Percentiles rank a stretch among this genome's conserved stretches.
These are phyloP conservation scores for Geosmithia putterillii DNA, from an alignment of 2,329 filamentous ascomycete genomes.

Conservation along the genomic window DNA sequence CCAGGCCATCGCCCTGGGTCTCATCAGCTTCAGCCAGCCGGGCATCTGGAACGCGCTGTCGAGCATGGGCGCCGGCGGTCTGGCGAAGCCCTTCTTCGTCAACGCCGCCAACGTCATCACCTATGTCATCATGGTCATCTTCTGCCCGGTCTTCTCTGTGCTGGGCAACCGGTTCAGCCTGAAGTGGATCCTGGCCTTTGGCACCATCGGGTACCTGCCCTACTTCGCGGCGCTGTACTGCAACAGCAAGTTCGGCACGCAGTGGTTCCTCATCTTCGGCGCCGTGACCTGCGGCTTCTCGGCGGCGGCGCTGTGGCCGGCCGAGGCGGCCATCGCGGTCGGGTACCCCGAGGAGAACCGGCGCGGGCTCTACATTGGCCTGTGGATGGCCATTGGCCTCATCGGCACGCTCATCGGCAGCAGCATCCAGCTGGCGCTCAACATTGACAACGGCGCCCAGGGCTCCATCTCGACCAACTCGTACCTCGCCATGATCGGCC, in stretches of 20 bases:
- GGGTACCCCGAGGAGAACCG: constrained; percentile 34
- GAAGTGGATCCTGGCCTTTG: constrained; percentile 28
- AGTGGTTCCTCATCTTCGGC: constrained; percentile 37
- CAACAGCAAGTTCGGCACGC: constrained; percentile 36
- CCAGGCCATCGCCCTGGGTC: constrained; percentile 30
- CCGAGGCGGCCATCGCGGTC: constrained; percentile 34
- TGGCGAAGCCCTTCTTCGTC: constrained; percentile 11
- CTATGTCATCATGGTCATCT: constrained; percentile 29
- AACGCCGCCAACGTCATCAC: constrained; percentile 38
- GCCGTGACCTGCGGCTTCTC: constrained; percentile 33
- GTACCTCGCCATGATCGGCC: constrained; percentile 24
- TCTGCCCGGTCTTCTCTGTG: constrained; percentile 33
- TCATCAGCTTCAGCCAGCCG: constrained; percentile 30
- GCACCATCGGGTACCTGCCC: constrained; percentile 33
- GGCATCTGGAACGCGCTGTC: constrained; percentile 35
- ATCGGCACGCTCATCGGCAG: constrained; percentile 34
- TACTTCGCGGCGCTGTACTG: constrained; percentile 34
- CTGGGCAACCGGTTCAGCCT: constrained; percentile 36
- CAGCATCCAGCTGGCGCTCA: constrained; percentile 32
- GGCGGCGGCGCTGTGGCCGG: constrained; percentile 37
- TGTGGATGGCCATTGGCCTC: constrained; percentile 34
- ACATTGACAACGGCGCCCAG: constrained; percentile 22
- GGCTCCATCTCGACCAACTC: constrained; percentile 2
- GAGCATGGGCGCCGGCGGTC: constrained; percentile 4
- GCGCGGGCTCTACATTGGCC: constrained; percentile 23